These are phyloP conservation scores for Phytophthora idaei DNA, from an alignment of 352 stramenopile species.

Conservation along the genomic window DNA sequence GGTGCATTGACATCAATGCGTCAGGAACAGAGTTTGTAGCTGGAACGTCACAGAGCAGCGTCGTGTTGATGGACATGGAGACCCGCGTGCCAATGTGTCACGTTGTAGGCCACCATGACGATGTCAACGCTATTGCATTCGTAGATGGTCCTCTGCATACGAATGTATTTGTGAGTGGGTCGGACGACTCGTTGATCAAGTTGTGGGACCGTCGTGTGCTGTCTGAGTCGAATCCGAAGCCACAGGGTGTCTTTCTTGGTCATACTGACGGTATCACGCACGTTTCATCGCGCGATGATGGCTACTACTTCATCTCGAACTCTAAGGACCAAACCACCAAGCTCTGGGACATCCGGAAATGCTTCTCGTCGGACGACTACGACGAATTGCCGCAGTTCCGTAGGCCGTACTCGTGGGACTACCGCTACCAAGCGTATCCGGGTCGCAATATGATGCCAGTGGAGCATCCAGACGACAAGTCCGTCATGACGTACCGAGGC, in stretches of 20 bases:
- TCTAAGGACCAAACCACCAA: slow-evolving; percentile 85
- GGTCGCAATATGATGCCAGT: slow-evolving; percentile 58
- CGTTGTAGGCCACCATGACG: slow-evolving; percentile 70
- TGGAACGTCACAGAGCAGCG: slow-evolving; percentile 71
- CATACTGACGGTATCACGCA: slow-evolving; percentile 86
- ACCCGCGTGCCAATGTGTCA: slow-evolving; percentile 71
- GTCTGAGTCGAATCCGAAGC: slow-evolving; percentile 70
- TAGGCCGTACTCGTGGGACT: slow-evolving; percentile 78
- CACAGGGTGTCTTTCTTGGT: slow-evolving; percentile 80
- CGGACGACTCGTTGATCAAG: slow-evolving; percentile 86
- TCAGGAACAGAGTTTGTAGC: slow-evolving; percentile 83
- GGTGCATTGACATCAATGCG: slow-evolving; percentile 79
- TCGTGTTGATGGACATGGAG: slow-evolving; percentile 85
- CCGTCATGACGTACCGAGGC: slow-evolving; percentile 86
- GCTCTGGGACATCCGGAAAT: slow-evolving; percentile 88
- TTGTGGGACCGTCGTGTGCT: slow-evolving; percentile 86
- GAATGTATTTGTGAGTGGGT: slow-evolving; percentile 88
- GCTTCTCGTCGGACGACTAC: slow-evolving; percentile 54
- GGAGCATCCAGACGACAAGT: slow-evolving; percentile 74
- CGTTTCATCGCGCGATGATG: slow-evolving; percentile 83
- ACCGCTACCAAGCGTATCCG: slow-evolving; percentile 82
- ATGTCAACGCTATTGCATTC: slow-evolving; percentile 88
- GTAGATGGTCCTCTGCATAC: slow-evolving; percentile 80
- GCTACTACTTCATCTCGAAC: slow-evolving; percentile 91
- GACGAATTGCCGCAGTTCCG: slow-evolving; percentile 50